Evolutionary conservation across 2,329 filamentous ascomycete species (phyloP).

Genomic region (Geosmithia morbida): DNA sequence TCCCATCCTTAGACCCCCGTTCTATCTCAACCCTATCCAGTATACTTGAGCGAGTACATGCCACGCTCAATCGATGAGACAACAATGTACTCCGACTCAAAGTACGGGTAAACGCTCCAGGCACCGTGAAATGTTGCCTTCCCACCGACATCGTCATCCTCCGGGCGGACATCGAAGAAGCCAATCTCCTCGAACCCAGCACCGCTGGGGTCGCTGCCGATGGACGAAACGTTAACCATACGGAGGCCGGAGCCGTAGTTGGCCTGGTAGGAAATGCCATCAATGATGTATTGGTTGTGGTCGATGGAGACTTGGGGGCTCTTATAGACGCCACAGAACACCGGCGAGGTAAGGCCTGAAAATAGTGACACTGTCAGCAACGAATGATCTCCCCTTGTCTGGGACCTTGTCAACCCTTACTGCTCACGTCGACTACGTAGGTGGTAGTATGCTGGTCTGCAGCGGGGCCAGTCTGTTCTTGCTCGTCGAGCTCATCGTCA

Average conservation of each 20-base stretch:
- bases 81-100: constrained; percentile 26
- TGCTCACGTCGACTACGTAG: constrained; percentile 31
- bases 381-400: neutral
- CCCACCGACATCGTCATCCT: constrained; percentile 23
- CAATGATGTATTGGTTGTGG: constrained; percentile 29
- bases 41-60: constrained; percentile 24
- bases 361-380: neutral
- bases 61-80: constrained; percentile 33
- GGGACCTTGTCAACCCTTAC: neutral
- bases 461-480: constrained; percentile 20
- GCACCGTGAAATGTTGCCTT: constrained; percentile 20
- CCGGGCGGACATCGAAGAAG: constrained; percentile 31
- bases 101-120: constrained; percentile 29
- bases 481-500: constrained; percentile 39
- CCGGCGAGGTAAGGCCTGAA: constrained; percentile 18
- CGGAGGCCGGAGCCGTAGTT: constrained; percentile 33
- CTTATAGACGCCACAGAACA: constrained; percentile 23
- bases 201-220: constrained; percentile 21
- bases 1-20: too few species aligned
- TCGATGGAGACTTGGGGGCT: constrained; percentile 22
- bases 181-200: constrained; percentile 22
- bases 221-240: constrained; percentile 16
- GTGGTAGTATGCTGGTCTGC: constrained; percentile 26
- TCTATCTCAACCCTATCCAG: constrained; percentile 1
- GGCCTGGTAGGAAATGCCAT: constrained; percentile 26